These are phyloP conservation scores for Ophiosphaerella korrae DNA, from an alignment of 2,329 filamentous ascomycete species.

Conservation along the genomic window DNA sequence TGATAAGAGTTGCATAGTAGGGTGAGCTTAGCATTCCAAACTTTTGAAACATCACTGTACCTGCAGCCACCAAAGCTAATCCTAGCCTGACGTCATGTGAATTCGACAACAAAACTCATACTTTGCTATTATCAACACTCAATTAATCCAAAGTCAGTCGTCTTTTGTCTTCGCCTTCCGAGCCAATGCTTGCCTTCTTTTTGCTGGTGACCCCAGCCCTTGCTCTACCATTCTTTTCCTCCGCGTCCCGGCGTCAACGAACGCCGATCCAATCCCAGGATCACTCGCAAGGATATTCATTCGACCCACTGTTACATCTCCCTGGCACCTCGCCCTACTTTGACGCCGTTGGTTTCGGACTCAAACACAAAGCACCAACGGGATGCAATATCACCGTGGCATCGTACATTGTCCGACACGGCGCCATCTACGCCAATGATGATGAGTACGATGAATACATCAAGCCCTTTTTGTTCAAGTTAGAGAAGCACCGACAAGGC, in stretches of 20 bases:
- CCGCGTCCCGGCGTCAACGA: constrained; percentile 11
- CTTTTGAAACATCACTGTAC: no score
- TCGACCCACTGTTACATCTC: constrained; percentile 56
- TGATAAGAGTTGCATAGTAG: no score
- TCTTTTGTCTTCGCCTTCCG: not conserved
- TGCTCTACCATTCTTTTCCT: constrained; percentile 23
- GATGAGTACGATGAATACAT: constrained; percentile 58
- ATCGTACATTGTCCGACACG: constrained; percentile 56
- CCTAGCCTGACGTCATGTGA: no score
- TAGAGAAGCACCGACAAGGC: constrained; percentile 62
- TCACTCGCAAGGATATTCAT: constrained; percentile 47
- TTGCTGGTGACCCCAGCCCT: constrained; percentile 24
- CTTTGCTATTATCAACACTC: no score
- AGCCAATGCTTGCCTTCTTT: constrained; percentile 18
- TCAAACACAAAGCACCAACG: constrained; percentile 53
- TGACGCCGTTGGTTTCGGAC: constrained; percentile 53
- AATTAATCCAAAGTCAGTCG: no score
- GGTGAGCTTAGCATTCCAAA: no score
- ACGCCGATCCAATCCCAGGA: constrained; percentile 26
- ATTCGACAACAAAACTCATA: no score
- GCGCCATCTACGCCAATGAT: constrained; percentile 51
- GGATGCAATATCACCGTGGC: constrained; percentile 56
- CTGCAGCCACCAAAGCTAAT: no score
- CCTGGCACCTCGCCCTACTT: constrained; percentile 58
- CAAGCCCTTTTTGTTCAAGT: constrained; percentile 58